Evolutionary conservation across 352 stramenopile species (phyloP), one percentile per base, ranked within the genome.

Genomic region (Globisporangium nunn): DNA sequence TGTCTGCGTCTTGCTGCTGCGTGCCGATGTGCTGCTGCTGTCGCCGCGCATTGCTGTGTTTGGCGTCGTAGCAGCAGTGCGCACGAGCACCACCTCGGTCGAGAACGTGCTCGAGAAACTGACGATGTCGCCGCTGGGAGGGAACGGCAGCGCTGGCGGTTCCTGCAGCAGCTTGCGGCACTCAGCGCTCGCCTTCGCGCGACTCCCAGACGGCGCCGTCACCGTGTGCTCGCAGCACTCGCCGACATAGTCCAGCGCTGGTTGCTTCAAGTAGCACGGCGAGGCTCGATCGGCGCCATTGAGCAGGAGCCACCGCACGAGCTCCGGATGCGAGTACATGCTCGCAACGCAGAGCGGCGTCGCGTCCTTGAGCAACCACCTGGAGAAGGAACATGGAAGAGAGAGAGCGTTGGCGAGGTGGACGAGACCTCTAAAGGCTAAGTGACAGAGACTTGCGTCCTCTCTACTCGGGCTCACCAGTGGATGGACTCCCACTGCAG

Each of bases 401-500:
- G 41, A 3, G 15, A 23, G 10, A 28, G 41, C 3, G 15, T 29
- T 50, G 28, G 18, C 45, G 28, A 31, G 5, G 28, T 29, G 17
- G 23, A 28, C 28, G 41, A 2, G 29, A 28, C 41, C 5, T 47
- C 15, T 17, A n/a, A 6, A 47, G 17, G 41, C 15, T 11, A 28
- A 23, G 33, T 1, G 23, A 23, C 23, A 23, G 23, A 23, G 23
- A 23, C 23, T 23, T 23, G 23, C 33, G 33, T 37, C 33, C 33
- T 37, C 33, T 37, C 33, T 8, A 28, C 17, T 3, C 11, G 12
- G 7, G 48, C 50, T 12, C 33, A 79, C 80, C 80, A 90, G 58
- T 90, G 68, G 51, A 83, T 58, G 1, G 72, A 82, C 59, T 90
- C 80, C 71, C 75, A 87, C 50, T 88, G 70, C 44, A 88, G 65